Evolutionary conservation across 371 early-diverging fungal species (phyloP), one percentile per base, ranked within the genome.

Genomic region (Rhizomucor pusillus): DNA sequence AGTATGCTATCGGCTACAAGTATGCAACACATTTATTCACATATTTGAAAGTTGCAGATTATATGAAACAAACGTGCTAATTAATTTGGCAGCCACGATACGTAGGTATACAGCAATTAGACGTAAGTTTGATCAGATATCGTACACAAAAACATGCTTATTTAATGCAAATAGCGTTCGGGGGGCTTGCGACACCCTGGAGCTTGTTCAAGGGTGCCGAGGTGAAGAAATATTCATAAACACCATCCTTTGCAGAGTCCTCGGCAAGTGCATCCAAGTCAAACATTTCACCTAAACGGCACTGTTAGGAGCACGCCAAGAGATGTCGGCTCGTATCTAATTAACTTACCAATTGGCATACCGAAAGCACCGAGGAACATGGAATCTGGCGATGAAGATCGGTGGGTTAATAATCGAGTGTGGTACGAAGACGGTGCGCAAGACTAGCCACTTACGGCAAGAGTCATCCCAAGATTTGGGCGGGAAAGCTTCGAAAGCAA

Each of bases 81-180:
- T n/a, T n/a, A n/a, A n/a, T n/a, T n/a, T n/a, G n/a, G n/a, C n/a
- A n/a, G n/a, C n/a, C n/a, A n/a, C n/a, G n/a, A n/a, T n/a, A n/a
- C 7, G 29, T 29, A 7, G 29, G 7, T 29, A 29, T 29, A 29
- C 29, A 29, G 7, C 3, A 7, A 29, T 29, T 29, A 29, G n/a
- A n/a, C n/a, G n/a, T n/a, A n/a, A n/a, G n/a, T n/a, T n/a, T n/a
- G n/a, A n/a, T n/a, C n/a, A n/a, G n/a, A n/a, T n/a, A n/a, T n/a
- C n/a, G n/a, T n/a, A n/a, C n/a, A n/a, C n/a, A n/a, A n/a, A 3
- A 29, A 29, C 3, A 29, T 29, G 18, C 25, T 56, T 72, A 76
- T 65, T 73, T 76, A 5, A 76, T 64, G 45, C 73, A 72, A 20
- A 76, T 25, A 13, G 67, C 77, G 46, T 76, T 76, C 25, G 73